phyloP scores from a whole-genome alignment of 768 basidiomycete genomes.

The Crassisporium funariophilum region DNA sequence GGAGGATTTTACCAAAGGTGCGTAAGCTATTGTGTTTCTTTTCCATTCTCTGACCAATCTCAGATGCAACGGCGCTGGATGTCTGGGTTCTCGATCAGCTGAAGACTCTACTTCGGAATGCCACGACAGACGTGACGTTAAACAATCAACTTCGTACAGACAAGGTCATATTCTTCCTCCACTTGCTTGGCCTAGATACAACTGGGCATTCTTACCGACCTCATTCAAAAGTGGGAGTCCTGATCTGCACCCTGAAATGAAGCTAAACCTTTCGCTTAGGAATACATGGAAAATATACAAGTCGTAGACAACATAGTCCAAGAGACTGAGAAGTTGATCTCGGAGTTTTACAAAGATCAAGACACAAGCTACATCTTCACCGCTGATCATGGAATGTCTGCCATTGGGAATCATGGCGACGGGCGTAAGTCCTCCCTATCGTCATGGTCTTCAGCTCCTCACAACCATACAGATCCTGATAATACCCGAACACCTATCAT shows the following conservation, averaged over 20 bases:
- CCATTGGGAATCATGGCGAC: conserved; percentile 87
- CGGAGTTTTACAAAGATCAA: conserved; percentile 64
- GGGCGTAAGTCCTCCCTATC: conserved; percentile 53
- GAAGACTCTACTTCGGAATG: conserved; percentile 60
- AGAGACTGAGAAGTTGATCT: conserved; percentile 61
- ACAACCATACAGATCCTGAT: conserved; percentile 65
- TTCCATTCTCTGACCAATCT: neutral
- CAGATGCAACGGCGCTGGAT: conserved; percentile 79
- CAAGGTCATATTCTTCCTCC: conserved; percentile 79
- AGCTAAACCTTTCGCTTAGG: conserved; percentile 37
- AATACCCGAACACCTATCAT: conserved; percentile 85
- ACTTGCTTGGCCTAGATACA: conserved; percentile 82
- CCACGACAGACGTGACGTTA: conserved; percentile 52
- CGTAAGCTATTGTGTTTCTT: neutral
- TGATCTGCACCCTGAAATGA: neutral
- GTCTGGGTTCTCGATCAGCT: conserved; percentile 79
- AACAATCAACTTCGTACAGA: conserved; percentile 53
- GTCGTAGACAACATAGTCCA: conserved; percentile 76
- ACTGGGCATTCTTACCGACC: conserved; percentile 88
- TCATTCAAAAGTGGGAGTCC: conserved; percentile 60
- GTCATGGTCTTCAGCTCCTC: neutral
- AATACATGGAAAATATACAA: conserved; percentile 85
- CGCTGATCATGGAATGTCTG: conserved; percentile 90
- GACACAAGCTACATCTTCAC: conserved; percentile 81
- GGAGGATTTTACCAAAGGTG: conserved; percentile 88